Evolutionary conservation across 1,139 yeast genomes (phyloP).

Genomic region (Diutina catenulata): DNA sequence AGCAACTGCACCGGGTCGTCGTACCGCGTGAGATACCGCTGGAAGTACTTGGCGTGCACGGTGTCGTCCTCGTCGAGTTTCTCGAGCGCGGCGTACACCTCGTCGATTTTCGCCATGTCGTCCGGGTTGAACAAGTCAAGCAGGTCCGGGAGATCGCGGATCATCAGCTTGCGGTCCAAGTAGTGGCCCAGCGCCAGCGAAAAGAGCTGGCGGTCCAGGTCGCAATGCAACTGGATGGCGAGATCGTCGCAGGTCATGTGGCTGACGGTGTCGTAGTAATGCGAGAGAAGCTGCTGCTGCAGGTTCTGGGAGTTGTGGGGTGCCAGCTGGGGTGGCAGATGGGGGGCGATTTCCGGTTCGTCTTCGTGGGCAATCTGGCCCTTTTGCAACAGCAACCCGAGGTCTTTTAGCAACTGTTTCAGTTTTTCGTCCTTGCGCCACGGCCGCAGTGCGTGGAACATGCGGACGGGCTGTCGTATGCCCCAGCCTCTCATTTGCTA

Average conservation of each 20-base stretch:
- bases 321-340: neutral
- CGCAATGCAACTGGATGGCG: slow-evolving; percentile 25
- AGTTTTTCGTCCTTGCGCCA: slow-evolving; percentile 1
- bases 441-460: neutral
- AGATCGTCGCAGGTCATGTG: slow-evolving; percentile 31
- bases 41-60: slow-evolving; percentile 28
- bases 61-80: slow-evolving; percentile 27
- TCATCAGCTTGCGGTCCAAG: slow-evolving; percentile 22
- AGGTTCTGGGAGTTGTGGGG: neutral
- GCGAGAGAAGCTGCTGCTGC: neutral
- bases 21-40: slow-evolving; percentile 20
- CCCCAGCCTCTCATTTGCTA: no score
- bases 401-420: slow-evolving; percentile 2
- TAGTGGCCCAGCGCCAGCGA: slow-evolving; percentile 25
- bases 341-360: neutral
- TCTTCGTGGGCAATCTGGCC: slow-evolving; percentile 1
- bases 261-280: slow-evolving; percentile 20
- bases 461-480: no score
- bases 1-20: slow-evolving; percentile 13
- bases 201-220: slow-evolving; percentile 24
- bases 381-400: slow-evolving; percentile 1
- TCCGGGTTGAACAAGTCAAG: slow-evolving; percentile 22
- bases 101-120: slow-evolving; percentile 17
- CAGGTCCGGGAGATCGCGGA: slow-evolving; percentile 27
- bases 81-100: slow-evolving; percentile 20